These are phyloP conservation scores for Maudiozyma humilis DNA, from an alignment of 1,139 yeast species.

Conservation along the genomic window DNA sequence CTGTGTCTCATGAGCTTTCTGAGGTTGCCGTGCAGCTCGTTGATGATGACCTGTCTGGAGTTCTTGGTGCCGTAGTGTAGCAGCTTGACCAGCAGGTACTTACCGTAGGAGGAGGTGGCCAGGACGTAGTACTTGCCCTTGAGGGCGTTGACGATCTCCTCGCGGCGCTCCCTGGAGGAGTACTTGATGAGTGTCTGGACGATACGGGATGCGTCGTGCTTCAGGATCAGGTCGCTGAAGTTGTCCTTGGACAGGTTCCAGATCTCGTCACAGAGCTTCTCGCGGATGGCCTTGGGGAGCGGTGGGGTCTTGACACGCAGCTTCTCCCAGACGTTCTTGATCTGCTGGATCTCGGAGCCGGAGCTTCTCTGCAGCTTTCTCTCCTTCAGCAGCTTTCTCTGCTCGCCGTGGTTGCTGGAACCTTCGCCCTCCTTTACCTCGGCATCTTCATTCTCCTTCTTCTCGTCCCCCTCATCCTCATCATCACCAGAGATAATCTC, in stretches of 20 bases:
- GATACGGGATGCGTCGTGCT: constrained; percentile 94
- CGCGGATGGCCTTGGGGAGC: constrained; percentile 68
- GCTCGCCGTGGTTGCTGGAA: constrained; percentile 70
- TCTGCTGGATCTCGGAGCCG: constrained; percentile 76
- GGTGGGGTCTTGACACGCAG: constrained; percentile 81
- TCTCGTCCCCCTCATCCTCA: constrained; percentile 25
- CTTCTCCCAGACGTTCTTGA: constrained; percentile 86
- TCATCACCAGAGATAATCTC: constrained; percentile 19
- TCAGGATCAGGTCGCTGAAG: constrained; percentile 76
- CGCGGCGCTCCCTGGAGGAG: constrained; percentile 73
- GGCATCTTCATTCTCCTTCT: constrained; percentile 19
- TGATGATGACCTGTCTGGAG: constrained; percentile 62
- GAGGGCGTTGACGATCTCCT: constrained; percentile 56
- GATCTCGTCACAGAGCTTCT: constrained; percentile 70
- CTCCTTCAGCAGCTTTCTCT: constrained; percentile 67
- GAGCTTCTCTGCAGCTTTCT: constrained; percentile 82
- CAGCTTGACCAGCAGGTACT: constrained; percentile 78
- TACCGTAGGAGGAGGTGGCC: constrained; percentile 91
- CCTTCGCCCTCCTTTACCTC: constrained; percentile 13
- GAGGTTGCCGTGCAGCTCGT: constrained; percentile 83
- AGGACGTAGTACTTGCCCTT: constrained; percentile 72
- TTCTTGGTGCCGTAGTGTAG: constrained; percentile 86
- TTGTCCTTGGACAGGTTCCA: constrained; percentile 77
- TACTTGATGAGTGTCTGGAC: constrained; percentile 90
- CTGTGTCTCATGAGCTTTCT: constrained; percentile 91